Conservation (phyloP, 805 yeast genomes). For the Metschnikowia hibisci region DNA sequence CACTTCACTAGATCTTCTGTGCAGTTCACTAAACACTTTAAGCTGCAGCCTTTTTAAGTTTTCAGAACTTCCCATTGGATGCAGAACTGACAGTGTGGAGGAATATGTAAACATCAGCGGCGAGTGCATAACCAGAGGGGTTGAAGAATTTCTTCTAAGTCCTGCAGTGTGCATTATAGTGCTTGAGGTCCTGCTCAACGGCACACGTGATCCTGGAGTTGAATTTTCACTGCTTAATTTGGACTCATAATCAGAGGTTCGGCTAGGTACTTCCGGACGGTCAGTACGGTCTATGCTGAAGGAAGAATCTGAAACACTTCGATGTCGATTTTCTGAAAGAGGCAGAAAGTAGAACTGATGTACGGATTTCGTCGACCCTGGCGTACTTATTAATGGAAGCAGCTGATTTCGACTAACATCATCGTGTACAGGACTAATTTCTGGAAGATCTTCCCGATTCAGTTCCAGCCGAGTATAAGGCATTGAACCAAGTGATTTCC, state of each 20-base stretch:
- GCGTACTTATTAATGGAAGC: slow-evolving; percentile 3
- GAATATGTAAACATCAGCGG: not conserved
- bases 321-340: slow-evolving; percentile 9
- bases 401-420: not conserved
- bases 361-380: slow-evolving; percentile 9
- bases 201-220: not conserved
- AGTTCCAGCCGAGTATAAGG: slow-evolving; percentile 24
- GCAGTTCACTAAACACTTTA: slow-evolving; percentile 1
- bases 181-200: slow-evolving; percentile 2
- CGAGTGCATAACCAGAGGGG: slow-evolving; percentile 3
- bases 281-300: slow-evolving; percentile 1
- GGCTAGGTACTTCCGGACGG: not conserved
- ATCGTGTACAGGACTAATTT: no score
- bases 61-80: not conserved
- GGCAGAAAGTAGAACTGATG: slow-evolving; percentile 12
- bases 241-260: not conserved
- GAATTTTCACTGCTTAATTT: not conserved
- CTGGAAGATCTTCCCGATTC: not conserved
- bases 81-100: slow-evolving; percentile 6
- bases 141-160: slow-evolving; percentile 7
- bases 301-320: slow-evolving; percentile 9
- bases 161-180: slow-evolving; percentile 2
- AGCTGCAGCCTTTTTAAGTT: not conserved
- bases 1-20: not conserved
- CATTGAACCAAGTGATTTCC: slow-evolving; percentile 37